Conservation (phyloP, 192 early-diverging fungal species). For the Dissophora globulifera region DNA sequence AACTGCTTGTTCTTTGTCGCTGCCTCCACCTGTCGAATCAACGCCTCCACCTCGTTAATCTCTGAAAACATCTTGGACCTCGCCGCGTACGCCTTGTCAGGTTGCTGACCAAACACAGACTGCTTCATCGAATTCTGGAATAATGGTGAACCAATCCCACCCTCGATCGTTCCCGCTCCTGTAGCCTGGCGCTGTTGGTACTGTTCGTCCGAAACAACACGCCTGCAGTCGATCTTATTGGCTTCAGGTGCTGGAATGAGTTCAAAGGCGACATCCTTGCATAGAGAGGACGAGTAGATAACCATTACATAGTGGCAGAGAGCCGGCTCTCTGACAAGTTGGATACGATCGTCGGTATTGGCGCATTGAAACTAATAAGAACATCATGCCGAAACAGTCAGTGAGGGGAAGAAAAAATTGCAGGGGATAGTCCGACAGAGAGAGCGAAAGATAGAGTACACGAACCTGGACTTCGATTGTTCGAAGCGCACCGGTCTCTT, state of each 20-base stretch:
- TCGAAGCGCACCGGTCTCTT: constrained; percentile 74
- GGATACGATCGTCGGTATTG: constrained; percentile 68
- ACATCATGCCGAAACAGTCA: too few species aligned
- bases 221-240: constrained; percentile 71
- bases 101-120: constrained; percentile 7
- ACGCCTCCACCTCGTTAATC: constrained; percentile 1
- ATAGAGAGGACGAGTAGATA: constrained; percentile 80
- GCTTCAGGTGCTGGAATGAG: constrained; percentile 51
- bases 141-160: not conserved
- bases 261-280: constrained; percentile 68
- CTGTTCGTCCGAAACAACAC: constrained; percentile 65
- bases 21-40: constrained; percentile 1
- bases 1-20: constrained; percentile 1
- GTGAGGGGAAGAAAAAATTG: too few species aligned
- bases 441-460: not conserved
- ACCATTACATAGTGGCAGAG: constrained; percentile 82
- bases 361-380: constrained; percentile 84
- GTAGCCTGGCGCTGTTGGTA: constrained; percentile 42
- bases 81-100: not conserved
- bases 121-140: not conserved
- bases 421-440: not conserved
- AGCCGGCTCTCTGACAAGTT: constrained; percentile 69
- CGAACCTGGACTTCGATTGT: constrained; percentile 76
- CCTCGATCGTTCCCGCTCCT: constrained; percentile 16
- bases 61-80: not conserved